Conservation (phyloP, 306 rosid species). For the Adenanthera pavonina region DNA sequence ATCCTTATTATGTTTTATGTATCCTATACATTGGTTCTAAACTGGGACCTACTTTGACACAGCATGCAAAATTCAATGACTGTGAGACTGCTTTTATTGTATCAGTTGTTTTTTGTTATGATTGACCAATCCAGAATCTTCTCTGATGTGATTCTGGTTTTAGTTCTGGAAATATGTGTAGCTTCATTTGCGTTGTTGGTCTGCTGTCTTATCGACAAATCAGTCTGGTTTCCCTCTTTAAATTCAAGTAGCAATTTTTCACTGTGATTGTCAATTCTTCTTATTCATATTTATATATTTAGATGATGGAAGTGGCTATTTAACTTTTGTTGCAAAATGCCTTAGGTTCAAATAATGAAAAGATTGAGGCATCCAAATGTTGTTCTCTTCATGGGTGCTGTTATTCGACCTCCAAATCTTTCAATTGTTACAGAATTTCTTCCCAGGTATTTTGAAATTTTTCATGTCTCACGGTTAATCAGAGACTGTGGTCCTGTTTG, state of each 20-base stretch:
- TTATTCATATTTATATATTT: constrained; percentile 17
- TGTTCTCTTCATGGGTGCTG: constrained; percentile 98
- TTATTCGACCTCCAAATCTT: constrained; percentile 87
- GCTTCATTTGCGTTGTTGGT: constrained; percentile 2
- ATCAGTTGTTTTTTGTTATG: constrained; percentile 1
- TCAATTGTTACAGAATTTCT: constrained; percentile 93
- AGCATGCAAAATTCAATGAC: not conserved
- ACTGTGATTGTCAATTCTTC: constrained; percentile 3
- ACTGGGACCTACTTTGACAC: not conserved
- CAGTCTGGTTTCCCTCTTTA: constrained; percentile 2
- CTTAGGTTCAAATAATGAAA: constrained; percentile 89
- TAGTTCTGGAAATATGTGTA: constrained; percentile 10
- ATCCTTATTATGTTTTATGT: not conserved
- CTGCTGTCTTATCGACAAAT: not conserved
- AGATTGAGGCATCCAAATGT: constrained; percentile 94
- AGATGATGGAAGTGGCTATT: constrained; percentile 24
- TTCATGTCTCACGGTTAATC: constrained; percentile 24
- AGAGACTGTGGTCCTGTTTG: no score
- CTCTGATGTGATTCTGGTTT: constrained; percentile 22
- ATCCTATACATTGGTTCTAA: not conserved
- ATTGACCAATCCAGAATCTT: constrained; percentile 13
- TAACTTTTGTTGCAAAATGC: constrained; percentile 46
- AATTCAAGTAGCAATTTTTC: not conserved
- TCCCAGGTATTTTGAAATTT: constrained; percentile 70
- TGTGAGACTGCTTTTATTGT: not conserved